A percentile compares a stretch with the other conserved stretches of the same genome.
These are phyloP conservation scores for Tricholoma sp. DNA, from an alignment of 768 basidiomycete species.

Conservation along the genomic window DNA sequence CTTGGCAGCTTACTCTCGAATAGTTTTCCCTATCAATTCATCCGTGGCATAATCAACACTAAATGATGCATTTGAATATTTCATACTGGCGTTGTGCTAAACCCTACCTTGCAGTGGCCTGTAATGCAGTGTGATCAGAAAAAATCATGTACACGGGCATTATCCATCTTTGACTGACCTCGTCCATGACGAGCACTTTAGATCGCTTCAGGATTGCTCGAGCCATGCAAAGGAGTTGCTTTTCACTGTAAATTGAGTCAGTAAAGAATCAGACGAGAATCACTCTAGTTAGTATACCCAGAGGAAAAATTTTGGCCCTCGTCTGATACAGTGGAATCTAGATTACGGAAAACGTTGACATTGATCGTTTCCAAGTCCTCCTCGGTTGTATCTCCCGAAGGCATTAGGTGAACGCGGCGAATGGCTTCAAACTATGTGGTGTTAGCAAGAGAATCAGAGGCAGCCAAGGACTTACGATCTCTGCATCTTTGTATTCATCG, in stretches of 20 bases:
- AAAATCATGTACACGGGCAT: background rate
- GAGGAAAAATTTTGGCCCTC: slow-evolving; percentile 89
- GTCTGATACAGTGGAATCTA: slow-evolving; percentile 73
- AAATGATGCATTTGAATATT: background rate
- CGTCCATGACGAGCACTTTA: slow-evolving; percentile 78
- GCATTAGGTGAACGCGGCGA: slow-evolving; percentile 79
- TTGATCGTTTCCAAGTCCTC: slow-evolving; percentile 52
- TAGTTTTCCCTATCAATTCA: slow-evolving; percentile 79
- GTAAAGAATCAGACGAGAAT: background rate
- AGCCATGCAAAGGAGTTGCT: slow-evolving; percentile 83
- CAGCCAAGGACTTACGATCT: slow-evolving; percentile 51
- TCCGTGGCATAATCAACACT: slow-evolving; percentile 87
- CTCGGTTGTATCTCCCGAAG: slow-evolving; percentile 43
- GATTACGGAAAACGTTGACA: slow-evolving; percentile 68
- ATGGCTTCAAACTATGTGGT: slow-evolving; percentile 66
- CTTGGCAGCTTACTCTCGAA: slow-evolving; percentile 54
- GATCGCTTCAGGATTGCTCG: slow-evolving; percentile 74
- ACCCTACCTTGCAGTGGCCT: slow-evolving; percentile 65
- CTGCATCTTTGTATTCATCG: slow-evolving; percentile 76
- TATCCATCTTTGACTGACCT: slow-evolving; percentile 32
- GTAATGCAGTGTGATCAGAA: slow-evolving; percentile 3
- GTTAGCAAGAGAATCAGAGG: background rate
- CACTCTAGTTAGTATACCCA: slow-evolving; percentile 39
- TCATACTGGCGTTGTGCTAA: no score
- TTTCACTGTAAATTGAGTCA: slow-evolving; percentile 39